Evolutionary conservation across 345 rosid genomes (phyloP).

Genomic region (Gossypium rotundifolium): DNA sequence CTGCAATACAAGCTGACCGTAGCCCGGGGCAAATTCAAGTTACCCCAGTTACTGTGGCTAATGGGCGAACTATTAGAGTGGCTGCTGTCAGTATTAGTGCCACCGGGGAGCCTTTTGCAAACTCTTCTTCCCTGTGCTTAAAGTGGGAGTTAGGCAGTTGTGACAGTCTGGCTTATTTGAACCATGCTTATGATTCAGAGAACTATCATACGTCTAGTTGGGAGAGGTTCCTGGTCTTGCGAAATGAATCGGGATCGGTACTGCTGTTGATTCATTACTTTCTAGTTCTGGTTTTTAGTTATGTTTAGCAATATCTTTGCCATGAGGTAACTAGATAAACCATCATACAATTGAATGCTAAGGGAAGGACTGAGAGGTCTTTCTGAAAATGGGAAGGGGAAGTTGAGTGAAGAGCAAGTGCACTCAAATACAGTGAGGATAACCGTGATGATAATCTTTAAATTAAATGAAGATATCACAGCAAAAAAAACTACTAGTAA

Average conservation of each 20-base stretch:
- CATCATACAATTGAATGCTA: background rate
- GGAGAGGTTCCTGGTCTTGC: conserved; percentile 80
- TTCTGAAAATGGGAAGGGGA: background rate
- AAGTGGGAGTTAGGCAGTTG: conserved; percentile 74
- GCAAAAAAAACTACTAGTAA: background rate
- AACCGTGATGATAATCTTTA: background rate
- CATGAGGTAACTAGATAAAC: background rate
- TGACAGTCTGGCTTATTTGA: conserved; percentile 72
- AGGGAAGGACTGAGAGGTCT: background rate
- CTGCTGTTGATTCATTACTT: conserved; percentile 7
- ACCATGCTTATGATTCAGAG: conserved; percentile 41
- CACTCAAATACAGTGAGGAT: background rate
- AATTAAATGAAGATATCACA: background rate
- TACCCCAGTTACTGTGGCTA: conserved; percentile 72
- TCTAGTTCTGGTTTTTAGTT: background rate
- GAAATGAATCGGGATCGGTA: conserved; percentile 82
- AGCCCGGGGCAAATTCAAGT: conserved; percentile 47
- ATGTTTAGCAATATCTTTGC: background rate
- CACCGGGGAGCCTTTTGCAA: conserved; percentile 76
- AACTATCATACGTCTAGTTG: conserved; percentile 46
- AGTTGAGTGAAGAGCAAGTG: background rate
- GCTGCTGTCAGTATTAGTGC: conserved; percentile 70
- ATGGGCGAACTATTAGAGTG: conserved; percentile 72
- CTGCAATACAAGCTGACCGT: conserved; percentile 55
- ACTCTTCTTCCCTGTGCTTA: conserved; percentile 79